Base-by-base conservation (phyloP, 2,329 filamentous ascomycete species). In the Calonectria fujianensis region DNA sequence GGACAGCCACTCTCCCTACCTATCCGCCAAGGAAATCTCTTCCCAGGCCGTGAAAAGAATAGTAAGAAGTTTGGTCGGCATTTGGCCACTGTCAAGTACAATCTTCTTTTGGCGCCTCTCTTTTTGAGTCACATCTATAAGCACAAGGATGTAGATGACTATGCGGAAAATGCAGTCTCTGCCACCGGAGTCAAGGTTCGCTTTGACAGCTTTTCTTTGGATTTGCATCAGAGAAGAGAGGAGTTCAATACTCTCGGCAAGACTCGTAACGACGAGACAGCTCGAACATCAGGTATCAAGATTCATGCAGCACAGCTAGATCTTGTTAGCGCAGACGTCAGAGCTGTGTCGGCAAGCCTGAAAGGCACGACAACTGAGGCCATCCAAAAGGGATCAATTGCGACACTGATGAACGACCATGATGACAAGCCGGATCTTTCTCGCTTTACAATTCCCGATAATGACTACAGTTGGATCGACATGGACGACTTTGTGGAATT, bases 401-500 rank as follows among this genome's bases (percentile, higher is more conserved):
- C 89, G 3, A 87, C 88, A 13, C 84, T 91, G 69, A 86, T 90
- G 63, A 86, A 87, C 4, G 89, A 91, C 69, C 85, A 90, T 67
- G 90, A 92, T 32, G 89, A 90, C 11, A 90, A 90, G 10, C 91
- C 91, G 4, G 94, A 96, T 82, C 88, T 98, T 65, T 98, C 96
- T 0, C 93, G 94, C 69, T 99, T 99, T 83, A 96, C 93, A 0
- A 99, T 99, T 65, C 96, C 97, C 0, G 97, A 99, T 83, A 95
- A 97, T 70, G 97, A 99, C 82, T 93, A 96, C 79, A 96, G 94
- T 70, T 99, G 97, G 97, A 96, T 99, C 76, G 97, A 99, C 82
- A 98, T 99, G 96, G 97, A 99, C 82, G 97, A 99, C 83, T 99
- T 99, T 85, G 96, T 99, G 37, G 97, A 99, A 84, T 88, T 99